Evolutionary conservation across 805 yeast genomes (phyloP).

Genomic region (Barnettozyma siamensis): DNA sequence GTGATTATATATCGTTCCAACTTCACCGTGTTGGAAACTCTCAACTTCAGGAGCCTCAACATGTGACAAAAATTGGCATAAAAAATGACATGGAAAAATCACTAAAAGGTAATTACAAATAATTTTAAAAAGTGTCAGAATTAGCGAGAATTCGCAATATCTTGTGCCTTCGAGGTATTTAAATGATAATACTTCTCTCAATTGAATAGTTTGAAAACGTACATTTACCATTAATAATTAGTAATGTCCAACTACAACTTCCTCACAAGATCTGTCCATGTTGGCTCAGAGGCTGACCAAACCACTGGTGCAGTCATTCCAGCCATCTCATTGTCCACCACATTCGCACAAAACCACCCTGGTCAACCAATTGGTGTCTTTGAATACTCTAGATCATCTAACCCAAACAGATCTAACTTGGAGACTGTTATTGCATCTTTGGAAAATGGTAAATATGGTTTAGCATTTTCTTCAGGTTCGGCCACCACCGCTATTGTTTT

Average conservation of each 20-base stretch:
- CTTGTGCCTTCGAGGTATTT: constrained; percentile 1
- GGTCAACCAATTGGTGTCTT: constrained; percentile 70
- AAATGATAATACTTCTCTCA: background rate
- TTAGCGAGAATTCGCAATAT: constrained; percentile 3
- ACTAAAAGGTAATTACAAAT: background rate
- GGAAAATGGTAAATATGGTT: constrained; percentile 68
- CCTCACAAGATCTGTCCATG: constrained; percentile 81
- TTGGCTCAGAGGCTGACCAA: constrained; percentile 68
- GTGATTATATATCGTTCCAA: too few relatives aligned
- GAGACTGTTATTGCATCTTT: constrained; percentile 75
- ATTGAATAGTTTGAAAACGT: background rate
- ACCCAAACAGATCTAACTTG: constrained; percentile 80
- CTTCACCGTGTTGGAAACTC: too few relatives aligned
- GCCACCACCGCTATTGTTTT: constrained; percentile 75
- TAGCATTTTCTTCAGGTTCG: constrained; percentile 82
- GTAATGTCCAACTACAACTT: constrained; percentile 35
- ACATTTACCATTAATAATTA: background rate
- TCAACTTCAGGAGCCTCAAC: too few relatives aligned
- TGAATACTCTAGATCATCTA: constrained; percentile 81
- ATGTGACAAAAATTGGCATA: background rate
- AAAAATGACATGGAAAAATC: background rate
- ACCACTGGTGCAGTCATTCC: constrained; percentile 83
- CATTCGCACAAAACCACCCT: constrained; percentile 77
- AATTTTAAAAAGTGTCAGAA: background rate
- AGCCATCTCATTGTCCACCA: constrained; percentile 77